phyloP scores from a whole-genome alignment of 108 stramenopile genomes.

The Bacterosira constricta region DNA sequence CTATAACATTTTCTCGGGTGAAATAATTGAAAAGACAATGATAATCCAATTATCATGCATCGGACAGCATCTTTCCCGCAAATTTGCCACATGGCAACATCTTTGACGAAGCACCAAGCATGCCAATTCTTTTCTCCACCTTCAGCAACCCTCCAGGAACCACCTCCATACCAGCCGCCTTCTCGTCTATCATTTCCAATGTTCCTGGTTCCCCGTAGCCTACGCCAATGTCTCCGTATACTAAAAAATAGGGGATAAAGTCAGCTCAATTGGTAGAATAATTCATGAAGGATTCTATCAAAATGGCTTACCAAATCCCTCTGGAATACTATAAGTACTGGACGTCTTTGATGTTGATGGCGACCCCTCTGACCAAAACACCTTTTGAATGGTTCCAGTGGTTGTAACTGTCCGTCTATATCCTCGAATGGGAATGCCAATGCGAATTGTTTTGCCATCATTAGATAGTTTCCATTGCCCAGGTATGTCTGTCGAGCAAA shows the following conservation, averaged over 20 bases:
- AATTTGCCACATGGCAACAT: constrained; percentile 80
- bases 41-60: too few species aligned
- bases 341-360: constrained; percentile 58
- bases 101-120: constrained; percentile 65
- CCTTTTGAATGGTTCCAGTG: constrained; percentile 76
- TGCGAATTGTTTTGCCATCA: constrained; percentile 66
- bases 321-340: constrained; percentile 75
- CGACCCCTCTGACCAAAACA: constrained; percentile 73
- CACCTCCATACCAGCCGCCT: constrained; percentile 24
- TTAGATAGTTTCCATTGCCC: constrained; percentile 80
- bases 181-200: constrained; percentile 50
- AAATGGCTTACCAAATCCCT: too few species aligned
- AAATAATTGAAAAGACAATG: too few species aligned
- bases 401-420: constrained; percentile 84
- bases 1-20: too few species aligned
- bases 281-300: too few species aligned
- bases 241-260: too few species aligned
- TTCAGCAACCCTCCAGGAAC: constrained; percentile 62
- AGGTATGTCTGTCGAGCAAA: constrained; percentile 53
- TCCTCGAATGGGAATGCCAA: constrained; percentile 67
- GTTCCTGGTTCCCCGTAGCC: constrained; percentile 58
- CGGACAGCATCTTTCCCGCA: constrained; percentile 15
- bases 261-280: too few species aligned
- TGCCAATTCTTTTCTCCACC: constrained; percentile 74
- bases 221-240: constrained; percentile 73